phyloP scores from a whole-genome alignment of 139 green algal species.

The Desmodesmus armatus region DNA sequence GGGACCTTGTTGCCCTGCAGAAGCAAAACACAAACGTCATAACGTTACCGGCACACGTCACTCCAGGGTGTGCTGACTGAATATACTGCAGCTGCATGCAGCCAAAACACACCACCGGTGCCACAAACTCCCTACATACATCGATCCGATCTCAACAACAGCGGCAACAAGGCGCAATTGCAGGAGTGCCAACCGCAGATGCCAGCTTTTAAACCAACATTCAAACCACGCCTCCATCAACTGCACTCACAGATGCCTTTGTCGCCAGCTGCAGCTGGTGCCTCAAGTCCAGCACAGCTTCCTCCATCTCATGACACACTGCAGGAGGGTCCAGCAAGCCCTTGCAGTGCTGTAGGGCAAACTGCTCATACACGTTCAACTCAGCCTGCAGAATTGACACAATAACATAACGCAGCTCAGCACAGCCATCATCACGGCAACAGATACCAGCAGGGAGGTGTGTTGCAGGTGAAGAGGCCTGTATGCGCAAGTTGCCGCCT shows the following conservation, averaged over 20 bases:
- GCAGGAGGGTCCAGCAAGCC: slow-evolving; percentile 30
- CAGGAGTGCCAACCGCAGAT: background rate
- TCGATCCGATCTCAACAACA: background rate
- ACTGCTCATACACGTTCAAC: slow-evolving; percentile 74
- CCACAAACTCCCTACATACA: background rate
- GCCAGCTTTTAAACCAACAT: background rate
- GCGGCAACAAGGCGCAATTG: background rate
- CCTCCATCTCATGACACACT: slow-evolving; percentile 38
- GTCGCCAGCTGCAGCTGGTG: slow-evolving; percentile 21
- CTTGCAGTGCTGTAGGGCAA: slow-evolving; percentile 61
- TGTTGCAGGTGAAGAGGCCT: background rate
- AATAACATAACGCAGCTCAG: background rate
- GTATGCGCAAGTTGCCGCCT: too few relatives aligned
- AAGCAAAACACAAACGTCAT: background rate
- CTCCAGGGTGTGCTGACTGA: too few relatives aligned
- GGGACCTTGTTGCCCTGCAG: slow-evolving; percentile 4
- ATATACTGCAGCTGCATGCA: too few relatives aligned
- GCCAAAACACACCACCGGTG: too few relatives aligned
- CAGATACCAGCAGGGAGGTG: too few relatives aligned
- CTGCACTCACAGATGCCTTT: slow-evolving; percentile 5
- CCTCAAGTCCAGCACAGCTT: slow-evolving; percentile 34
- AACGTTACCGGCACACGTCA: background rate
- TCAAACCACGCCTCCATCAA: background rate
- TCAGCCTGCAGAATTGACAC: slow-evolving; percentile 59
- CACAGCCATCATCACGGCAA: background rate